Conservation (phyloP, 228 moss, liverwort and hornwort genomes). For the Sphagnum magellanicum region DNA sequence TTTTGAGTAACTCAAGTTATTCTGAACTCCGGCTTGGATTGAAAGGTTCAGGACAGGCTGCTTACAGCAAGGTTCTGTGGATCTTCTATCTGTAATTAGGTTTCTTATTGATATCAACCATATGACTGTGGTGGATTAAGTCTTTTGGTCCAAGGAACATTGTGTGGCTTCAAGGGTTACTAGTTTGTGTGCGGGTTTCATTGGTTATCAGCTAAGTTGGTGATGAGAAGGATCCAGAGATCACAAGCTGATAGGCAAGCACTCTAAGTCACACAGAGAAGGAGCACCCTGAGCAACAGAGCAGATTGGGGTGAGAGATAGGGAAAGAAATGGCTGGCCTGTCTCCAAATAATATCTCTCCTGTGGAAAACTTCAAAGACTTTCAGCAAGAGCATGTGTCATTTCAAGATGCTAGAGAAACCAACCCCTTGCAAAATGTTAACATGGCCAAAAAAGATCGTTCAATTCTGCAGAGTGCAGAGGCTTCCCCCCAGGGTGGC, state of each 20-base stretch:
- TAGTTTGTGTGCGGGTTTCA: too few species aligned
- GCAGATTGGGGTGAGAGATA: slow-evolving; percentile 14
- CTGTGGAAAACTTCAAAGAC: slow-evolving; percentile 87
- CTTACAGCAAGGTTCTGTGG: not conserved
- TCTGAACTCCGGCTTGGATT: too few species aligned
- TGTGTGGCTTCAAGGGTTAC: too few species aligned
- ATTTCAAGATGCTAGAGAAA: slow-evolving; percentile 19
- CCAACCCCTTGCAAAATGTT: slow-evolving; percentile 22
- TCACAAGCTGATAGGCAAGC: not conserved
- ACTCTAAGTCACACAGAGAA: slow-evolving; percentile 8
- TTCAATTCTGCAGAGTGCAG: slow-evolving; percentile 24
- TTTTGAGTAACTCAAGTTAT: too few species aligned
- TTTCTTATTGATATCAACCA: not conserved
- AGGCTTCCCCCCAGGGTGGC: slow-evolving; percentile 18
- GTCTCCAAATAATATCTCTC: slow-evolving; percentile 90
- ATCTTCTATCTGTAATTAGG: not conserved
- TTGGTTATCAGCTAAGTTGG: not conserved
- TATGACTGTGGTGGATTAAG: not conserved
- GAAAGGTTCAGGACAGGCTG: too few species aligned
- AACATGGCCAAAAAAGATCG: slow-evolving; percentile 30
- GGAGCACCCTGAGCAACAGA: slow-evolving; percentile 1
- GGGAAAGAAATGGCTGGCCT: slow-evolving; percentile 43
- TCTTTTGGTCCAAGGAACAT: not conserved
- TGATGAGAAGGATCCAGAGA: slow-evolving; percentile 3
- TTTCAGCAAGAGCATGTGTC: slow-evolving; percentile 57